Evolutionary conservation across 345 rosid genomes (phyloP).

Genomic region (Eucalyptus regnans): DNA sequence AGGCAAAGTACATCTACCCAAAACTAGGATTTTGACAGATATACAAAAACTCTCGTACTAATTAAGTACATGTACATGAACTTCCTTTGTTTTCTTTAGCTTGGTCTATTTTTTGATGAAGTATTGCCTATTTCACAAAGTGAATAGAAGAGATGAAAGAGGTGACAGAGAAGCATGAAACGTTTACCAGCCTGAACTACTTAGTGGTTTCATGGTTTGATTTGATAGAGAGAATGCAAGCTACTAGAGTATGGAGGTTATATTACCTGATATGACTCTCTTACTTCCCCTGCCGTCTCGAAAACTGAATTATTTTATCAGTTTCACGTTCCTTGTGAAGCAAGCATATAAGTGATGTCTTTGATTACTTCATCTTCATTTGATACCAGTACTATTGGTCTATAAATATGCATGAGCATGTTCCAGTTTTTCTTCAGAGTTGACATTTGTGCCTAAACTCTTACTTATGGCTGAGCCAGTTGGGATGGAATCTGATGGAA

Average conservation of each 20-base stretch:
- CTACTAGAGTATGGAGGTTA: neutral
- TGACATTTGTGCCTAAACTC: neutral
- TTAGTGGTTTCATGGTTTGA: neutral
- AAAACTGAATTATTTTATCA: neutral
- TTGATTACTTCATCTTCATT: neutral
- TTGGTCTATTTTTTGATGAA: neutral
- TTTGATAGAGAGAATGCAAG: neutral
- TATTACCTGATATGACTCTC: neutral
- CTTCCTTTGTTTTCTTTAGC: neutral
- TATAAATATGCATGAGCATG: neutral
- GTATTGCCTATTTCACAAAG: neutral
- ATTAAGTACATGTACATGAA: no score
- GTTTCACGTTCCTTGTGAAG: neutral
- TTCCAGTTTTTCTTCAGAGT: neutral
- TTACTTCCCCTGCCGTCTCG: neutral
- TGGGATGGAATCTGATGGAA: conserved; percentile 31
- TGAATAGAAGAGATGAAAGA: neutral
- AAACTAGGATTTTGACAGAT: neutral
- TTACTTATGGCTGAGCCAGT: conserved; percentile 33
- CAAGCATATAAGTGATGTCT: neutral
- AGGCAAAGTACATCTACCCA: neutral
- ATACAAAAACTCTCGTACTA: neutral
- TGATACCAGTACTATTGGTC: neutral
- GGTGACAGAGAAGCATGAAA: neutral
- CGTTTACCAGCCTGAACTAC: neutral